phyloP scores from a whole-genome alignment of 2,329 filamentous ascomycete species.

The Tolypocladium ophioglossoides region DNA sequence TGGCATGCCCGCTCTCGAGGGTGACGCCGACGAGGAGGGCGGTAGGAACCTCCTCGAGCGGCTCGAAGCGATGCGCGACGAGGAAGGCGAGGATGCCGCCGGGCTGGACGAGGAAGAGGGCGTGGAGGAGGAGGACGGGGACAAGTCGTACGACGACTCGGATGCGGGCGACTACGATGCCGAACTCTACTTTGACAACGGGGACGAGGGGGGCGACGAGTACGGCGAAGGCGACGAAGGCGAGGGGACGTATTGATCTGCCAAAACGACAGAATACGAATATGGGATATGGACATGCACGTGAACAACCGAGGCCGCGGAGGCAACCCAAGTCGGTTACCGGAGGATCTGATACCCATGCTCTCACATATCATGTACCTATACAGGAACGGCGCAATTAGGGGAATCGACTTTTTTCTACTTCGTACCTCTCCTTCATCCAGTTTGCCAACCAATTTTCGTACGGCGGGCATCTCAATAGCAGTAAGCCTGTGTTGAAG shows the following conservation, averaged over 20 bases:
- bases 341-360: not conserved
- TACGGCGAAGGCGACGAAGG: slow-evolving; percentile 42
- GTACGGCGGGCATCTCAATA: not conserved
- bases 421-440: not conserved
- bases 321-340: not conserved
- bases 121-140: slow-evolving; percentile 33
- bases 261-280: not conserved
- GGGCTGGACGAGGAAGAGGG: slow-evolving; percentile 42
- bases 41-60: slow-evolving; percentile 30
- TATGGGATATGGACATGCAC: not conserved
- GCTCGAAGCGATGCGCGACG: slow-evolving; percentile 36
- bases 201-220: slow-evolving; percentile 42
- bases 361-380: not conserved
- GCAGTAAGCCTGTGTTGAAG: not conserved
- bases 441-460: not conserved
- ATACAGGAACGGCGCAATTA: not conserved
- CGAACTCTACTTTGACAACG: slow-evolving; percentile 49
- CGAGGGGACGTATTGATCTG: slow-evolving; percentile 26
- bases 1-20: slow-evolving; percentile 20
- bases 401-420: not conserved
- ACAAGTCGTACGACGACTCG: slow-evolving; percentile 44
- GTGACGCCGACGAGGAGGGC: slow-evolving; percentile 16
- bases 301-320: not conserved
- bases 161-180: slow-evolving; percentile 52
- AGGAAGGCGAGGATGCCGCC: slow-evolving; percentile 36